Conservation (phyloP, 2,329 filamentous ascomycete genomes). For the Drechslerella dactyloides region DNA sequence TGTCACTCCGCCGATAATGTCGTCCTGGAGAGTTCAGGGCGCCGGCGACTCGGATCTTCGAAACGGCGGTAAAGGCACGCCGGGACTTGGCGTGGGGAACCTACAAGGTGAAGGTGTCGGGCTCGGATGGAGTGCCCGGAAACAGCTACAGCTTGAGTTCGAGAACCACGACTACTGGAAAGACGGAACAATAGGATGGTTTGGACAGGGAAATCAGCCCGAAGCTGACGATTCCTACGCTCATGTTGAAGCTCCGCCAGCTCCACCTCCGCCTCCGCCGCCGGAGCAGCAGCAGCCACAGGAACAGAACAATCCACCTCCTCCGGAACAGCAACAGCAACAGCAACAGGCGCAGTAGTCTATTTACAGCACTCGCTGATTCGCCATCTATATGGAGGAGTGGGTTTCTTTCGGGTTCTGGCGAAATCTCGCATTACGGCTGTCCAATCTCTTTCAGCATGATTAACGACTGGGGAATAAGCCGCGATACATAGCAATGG, state of each 20-base stretch:
- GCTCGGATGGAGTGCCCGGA: constrained; percentile 41
- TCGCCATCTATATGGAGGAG: too few relatives aligned
- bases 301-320: background rate
- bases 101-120: constrained; percentile 43
- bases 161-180: constrained; percentile 41
- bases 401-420: too few relatives aligned
- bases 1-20: constrained; percentile 46
- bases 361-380: too few relatives aligned
- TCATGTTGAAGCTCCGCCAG: constrained; percentile 2
- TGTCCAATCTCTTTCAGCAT: too few relatives aligned
- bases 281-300: background rate
- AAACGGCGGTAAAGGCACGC: constrained; percentile 40
- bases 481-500: too few relatives aligned
- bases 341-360: too few relatives aligned
- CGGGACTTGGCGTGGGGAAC: constrained; percentile 29
- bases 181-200: constrained; percentile 43
- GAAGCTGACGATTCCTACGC: constrained; percentile 31
- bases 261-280: background rate
- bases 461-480: too few relatives aligned
- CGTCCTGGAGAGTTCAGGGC: constrained; percentile 41
- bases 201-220: constrained; percentile 19
- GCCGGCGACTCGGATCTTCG: constrained; percentile 46
- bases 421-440: too few relatives aligned
- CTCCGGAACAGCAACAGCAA: background rate
- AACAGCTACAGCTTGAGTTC: constrained; percentile 15